Evolutionary conservation across 768 basidiomycete species (phyloP).

Genomic region (Dendrothele bispora): DNA sequence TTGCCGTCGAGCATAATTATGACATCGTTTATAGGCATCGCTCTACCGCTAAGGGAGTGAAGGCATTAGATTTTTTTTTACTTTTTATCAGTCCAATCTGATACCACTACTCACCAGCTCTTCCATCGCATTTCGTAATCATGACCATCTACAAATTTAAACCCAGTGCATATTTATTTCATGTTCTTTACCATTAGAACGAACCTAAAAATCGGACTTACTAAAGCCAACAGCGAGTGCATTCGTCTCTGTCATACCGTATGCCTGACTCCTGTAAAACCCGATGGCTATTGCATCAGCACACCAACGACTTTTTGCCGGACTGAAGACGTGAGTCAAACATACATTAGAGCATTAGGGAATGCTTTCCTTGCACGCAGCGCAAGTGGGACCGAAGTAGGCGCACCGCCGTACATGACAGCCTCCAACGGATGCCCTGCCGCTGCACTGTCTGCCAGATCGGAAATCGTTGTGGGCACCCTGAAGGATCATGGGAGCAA

Average conservation of each 20-base stretch:
- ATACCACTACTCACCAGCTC: too few relatives aligned
- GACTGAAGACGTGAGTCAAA: background rate
- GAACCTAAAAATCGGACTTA: too few relatives aligned
- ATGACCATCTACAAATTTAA: background rate
- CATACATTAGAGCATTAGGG: slow-evolving; percentile 6
- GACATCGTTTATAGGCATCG: slow-evolving; percentile 35
- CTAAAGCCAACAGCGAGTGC: slow-evolving; percentile 6
- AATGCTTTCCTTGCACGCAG: slow-evolving; percentile 6
- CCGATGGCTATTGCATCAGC: background rate
- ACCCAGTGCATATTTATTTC: background rate
- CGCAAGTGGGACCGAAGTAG: background rate
- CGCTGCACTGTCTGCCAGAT: slow-evolving; percentile 3
- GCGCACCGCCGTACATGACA: background rate
- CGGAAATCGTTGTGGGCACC: slow-evolving; percentile 1
- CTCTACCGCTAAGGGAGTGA: slow-evolving; percentile 28
- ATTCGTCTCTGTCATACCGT: slow-evolving; percentile 10
- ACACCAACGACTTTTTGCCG: background rate
- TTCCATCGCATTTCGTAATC: slow-evolving; percentile 1
- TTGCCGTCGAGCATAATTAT: slow-evolving; percentile 25
- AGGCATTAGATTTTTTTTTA: background rate
- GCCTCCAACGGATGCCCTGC: background rate
- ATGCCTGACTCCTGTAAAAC: slow-evolving; percentile 4
- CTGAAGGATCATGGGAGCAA: background rate
- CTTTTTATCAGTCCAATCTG: background rate
- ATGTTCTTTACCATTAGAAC: too few relatives aligned